These are phyloP conservation scores for Populus tremula DNA, from an alignment of 345 rosid species.

Conservation along the genomic window DNA sequence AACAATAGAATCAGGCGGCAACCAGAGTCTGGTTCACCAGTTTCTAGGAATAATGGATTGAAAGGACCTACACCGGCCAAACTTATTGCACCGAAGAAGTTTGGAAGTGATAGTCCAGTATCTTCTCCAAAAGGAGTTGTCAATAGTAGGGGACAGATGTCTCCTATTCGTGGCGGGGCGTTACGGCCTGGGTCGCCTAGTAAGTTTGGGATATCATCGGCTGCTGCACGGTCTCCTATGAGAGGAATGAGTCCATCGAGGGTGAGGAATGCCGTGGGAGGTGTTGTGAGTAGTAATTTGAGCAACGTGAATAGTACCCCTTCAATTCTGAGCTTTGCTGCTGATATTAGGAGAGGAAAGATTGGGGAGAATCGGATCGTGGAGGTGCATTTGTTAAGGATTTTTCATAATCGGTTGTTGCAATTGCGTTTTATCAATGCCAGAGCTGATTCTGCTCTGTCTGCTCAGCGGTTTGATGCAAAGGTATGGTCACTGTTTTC, in stretches of 20 bases:
- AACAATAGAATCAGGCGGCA: constrained; percentile 45
- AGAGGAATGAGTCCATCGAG: constrained; percentile 70
- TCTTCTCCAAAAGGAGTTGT: constrained; percentile 54
- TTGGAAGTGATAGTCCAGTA: constrained; percentile 47
- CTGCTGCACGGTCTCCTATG: constrained; percentile 49
- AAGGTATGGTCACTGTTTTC: constrained; percentile 46
- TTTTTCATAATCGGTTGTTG: constrained; percentile 65
- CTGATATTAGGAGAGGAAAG: constrained; percentile 70
- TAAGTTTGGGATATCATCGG: constrained; percentile 44
- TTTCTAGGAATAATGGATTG: constrained; percentile 32
- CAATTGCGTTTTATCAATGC: constrained; percentile 90
- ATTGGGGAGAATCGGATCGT: constrained; percentile 57
- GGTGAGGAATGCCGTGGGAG: constrained; percentile 42
- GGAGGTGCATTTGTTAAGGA: constrained; percentile 70
- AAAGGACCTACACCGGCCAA: constrained; percentile 39
- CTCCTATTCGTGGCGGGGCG: constrained; percentile 50
- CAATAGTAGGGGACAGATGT: constrained; percentile 49
- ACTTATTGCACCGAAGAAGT: constrained; percentile 40
- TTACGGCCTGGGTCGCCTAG: constrained; percentile 67
- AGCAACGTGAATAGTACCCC: constrained; percentile 37
- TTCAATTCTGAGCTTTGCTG: constrained; percentile 75
- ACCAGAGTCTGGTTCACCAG: constrained; percentile 43
- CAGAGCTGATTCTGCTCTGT: constrained; percentile 55
- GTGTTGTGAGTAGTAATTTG: constrained; percentile 36
- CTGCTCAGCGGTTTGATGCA: constrained; percentile 52